Evolutionary conservation across 192 early-diverging fungal species (phyloP), one percentile per base, ranked within the genome.

Genomic region (Umbelopsis vinacea): DNA sequence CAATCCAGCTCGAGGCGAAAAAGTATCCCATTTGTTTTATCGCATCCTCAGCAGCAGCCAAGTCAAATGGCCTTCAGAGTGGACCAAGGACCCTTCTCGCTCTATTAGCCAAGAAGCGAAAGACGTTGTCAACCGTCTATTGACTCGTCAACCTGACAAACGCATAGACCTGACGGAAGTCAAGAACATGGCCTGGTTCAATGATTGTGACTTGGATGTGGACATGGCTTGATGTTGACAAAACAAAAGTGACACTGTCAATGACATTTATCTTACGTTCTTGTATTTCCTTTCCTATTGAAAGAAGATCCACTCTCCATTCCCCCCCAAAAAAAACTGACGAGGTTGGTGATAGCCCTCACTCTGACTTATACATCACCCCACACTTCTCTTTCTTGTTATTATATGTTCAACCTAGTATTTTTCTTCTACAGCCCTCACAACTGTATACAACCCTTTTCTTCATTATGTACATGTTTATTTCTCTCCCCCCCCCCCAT

Each of bases 1-100:
- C 75, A 86, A 88, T 40, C 75, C 79, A 5, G 84, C 76, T 26
- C 74, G 79, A 78, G 84, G 71, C 60, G 83, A 85, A 71, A 73
- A 63, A 24, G 79, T 79, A 46, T 80, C 77, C 22, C 79, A 73
- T 26, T 81, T 93, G 68, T 84, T 91, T 66, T 86, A 87, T 67
- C 83, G 82, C 67, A 91, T 93, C 72, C 82, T 83, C 11, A 63
- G 57, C 57, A 73, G 82, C 29, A 88, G 84, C n/a, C 83, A 90
- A 40, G 84, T 85, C 74, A 76, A 80, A 29, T 92, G 89, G 78
- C 91, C 91, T 7, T 38, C 69, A 21, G 66, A 55, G 0, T 72
- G 78, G 10, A 76, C 77, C 35, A 70, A 60, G 33, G 79, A 77
- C 1, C 24, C 74, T 1, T 55, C 67, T 9, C 74, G 72, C 17